Conservation (phyloP, 2,329 filamentous ascomycete species). For the Aureobasidium lini region DNA sequence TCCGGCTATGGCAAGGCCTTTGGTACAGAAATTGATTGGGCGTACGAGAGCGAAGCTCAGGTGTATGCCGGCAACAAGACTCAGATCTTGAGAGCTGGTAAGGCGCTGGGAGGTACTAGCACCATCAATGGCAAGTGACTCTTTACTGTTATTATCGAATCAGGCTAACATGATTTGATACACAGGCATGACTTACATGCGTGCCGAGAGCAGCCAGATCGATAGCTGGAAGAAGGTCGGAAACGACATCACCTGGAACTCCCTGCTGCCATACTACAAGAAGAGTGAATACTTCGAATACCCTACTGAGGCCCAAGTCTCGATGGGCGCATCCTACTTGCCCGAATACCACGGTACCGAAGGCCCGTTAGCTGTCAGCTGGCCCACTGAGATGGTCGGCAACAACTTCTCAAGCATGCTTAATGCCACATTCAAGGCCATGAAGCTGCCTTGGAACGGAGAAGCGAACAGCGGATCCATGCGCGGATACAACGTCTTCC, state of each 20-base stretch:
- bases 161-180: background rate
- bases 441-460: constrained; percentile 32
- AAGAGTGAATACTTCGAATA: constrained; percentile 15
- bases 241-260: constrained; percentile 2
- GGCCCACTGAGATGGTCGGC: constrained; percentile 6
- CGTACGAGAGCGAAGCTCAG: constrained; percentile 11
- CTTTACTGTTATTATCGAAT: background rate
- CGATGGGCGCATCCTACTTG: background rate
- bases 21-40: constrained; percentile 12
- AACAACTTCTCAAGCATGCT: constrained; percentile 21
- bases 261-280: constrained; percentile 18
- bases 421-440: constrained; percentile 29
- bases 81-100: background rate
- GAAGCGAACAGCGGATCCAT: constrained; percentile 39
- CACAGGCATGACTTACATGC: constrained; percentile 5
- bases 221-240: constrained; percentile 9
- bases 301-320: background rate
- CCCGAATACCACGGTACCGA: background rate
- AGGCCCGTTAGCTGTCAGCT: constrained; percentile 14
- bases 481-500: constrained; percentile 37
- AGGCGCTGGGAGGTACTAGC: constrained; percentile 11
- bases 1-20: constrained; percentile 1
- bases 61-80: constrained; percentile 14
- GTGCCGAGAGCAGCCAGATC: constrained; percentile 7
- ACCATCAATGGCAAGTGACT: background rate